Base-by-base conservation (phyloP, 2,329 filamentous ascomycete genomes). In the Teratosphaeria viscida region DNA sequence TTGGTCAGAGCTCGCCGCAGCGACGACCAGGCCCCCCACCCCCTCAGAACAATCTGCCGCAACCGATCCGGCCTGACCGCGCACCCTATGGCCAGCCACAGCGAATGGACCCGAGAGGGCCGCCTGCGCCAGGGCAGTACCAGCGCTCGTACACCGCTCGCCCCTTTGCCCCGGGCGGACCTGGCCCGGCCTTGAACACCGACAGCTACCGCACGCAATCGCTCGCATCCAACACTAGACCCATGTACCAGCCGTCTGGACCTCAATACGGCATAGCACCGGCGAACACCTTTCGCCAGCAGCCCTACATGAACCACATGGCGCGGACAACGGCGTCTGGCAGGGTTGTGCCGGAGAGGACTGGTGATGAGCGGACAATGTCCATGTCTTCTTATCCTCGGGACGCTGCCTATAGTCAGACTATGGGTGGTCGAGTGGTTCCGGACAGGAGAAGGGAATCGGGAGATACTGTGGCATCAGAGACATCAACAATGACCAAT, bases 171-270 rank as follows among this genome's bases (percentile, higher is more conserved):
- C 65, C 65, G 12, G 66, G 65, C n/a, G 64, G 65, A 7, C 65
- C 68, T 27, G 70, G 70, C 27, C 81, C 85, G 10, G 89, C 90
- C 53, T 75, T 95, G 75, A 94, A 94, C 71, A 86, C 84, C 39
- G 92, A 97, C 74, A 81, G 87, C 5, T 95, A 91, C 76, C 85
- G 94, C 61, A 95, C 94, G n/a, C 90, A 96, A 68, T 97, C 92
- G 37, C 85, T 99, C 71, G 92, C 90, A 43, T 86, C 85, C 63
- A 82, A 83, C 64, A 82, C 87, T 57, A 85, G 90, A 63, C 90
- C 88, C 39, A 84, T 85, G 62, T 84, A 87, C 74, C 89, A 90
- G 59, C 82, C 81, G 55, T 82, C 84, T 16, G 83, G 77, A 68
- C 79, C 79, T 54, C 82, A 85, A 72, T 80, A 70, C 80, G 83